A percentile compares a stretch with the other conserved stretches of the same genome.
phyloP scores from a whole-genome alignment of 2,329 filamentous ascomycete species.

The Scopulariopsis brevicaulis region DNA sequence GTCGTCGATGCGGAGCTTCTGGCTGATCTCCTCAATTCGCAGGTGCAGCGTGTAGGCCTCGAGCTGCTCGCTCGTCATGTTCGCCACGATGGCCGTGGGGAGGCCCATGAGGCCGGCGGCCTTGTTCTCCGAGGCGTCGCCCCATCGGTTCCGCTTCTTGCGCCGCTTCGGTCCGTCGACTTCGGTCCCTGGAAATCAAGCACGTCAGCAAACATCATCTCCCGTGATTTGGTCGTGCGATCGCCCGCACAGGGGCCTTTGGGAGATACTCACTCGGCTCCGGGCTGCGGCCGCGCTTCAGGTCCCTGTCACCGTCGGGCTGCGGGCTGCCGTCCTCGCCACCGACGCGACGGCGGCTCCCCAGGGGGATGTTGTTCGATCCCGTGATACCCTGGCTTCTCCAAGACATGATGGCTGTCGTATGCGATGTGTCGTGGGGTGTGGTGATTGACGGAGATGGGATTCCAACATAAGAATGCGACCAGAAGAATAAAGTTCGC shows the following conservation, averaged over 20 bases:
- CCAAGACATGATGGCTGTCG: constrained; percentile 46
- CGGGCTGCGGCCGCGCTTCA: constrained; percentile 89
- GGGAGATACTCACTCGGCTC: constrained; percentile 51
- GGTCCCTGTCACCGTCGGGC: constrained; percentile 28
- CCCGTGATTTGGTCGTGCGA: not conserved
- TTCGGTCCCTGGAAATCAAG: constrained; percentile 27
- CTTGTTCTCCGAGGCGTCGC: constrained; percentile 95
- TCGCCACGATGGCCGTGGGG: constrained; percentile 88
- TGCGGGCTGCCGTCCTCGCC: constrained; percentile 28
- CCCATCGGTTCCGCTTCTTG: constrained; percentile 99
- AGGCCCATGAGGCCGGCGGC: constrained; percentile 95
- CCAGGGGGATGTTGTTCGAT: constrained; percentile 95
- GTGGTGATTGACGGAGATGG: not conserved
- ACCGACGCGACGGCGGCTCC: constrained; percentile 61
- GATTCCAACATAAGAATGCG: not conserved
- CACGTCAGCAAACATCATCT: not conserved
- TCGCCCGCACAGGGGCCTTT: not conserved
- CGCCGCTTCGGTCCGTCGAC: constrained; percentile 73
- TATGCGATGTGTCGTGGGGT: not conserved
- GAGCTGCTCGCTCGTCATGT: constrained; percentile 97
- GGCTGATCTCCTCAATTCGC: constrained; percentile 97
- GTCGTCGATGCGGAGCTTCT: constrained; percentile 98
- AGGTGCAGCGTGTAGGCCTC: constrained; percentile 95
- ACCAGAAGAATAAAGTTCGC: not conserved
- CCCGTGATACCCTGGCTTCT: constrained; percentile 79